Percentiles rank a stretch among this genome's conserved stretches.
phyloP scores from a whole-genome alignment of 176 grass and related monocot species.

The Musa acuminata region DNA sequence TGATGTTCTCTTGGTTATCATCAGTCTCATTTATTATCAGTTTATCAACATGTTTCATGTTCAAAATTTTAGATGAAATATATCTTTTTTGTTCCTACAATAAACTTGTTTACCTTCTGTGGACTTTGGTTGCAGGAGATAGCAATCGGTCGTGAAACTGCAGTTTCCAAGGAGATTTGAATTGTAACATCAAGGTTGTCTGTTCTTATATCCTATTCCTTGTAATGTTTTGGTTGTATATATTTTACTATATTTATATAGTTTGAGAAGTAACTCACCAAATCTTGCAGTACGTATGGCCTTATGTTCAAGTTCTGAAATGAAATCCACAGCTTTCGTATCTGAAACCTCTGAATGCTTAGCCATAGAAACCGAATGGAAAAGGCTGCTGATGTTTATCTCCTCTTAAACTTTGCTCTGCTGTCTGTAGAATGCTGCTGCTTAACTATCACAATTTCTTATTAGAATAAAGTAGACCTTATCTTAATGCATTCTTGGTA shows the following conservation, averaged over 20 bases:
- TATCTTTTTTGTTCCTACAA: not conserved
- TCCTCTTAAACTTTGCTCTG: too few relatives aligned
- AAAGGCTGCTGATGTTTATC: too few relatives aligned
- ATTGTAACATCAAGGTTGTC: not conserved
- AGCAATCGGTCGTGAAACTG: constrained; percentile 30
- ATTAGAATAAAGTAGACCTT: too few relatives aligned
- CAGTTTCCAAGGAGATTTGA: constrained; percentile 14
- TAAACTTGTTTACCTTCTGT: not conserved
- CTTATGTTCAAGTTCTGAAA: too few relatives aligned
- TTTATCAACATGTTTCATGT: not conserved
- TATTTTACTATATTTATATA: not conserved
- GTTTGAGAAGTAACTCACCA: not conserved
- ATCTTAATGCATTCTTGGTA: too few relatives aligned
- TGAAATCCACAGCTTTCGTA: too few relatives aligned
- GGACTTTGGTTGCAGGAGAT: constrained; percentile 41
- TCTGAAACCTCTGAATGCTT: too few relatives aligned
- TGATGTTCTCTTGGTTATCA: not conserved
- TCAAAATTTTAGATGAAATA: not conserved
- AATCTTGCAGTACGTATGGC: too few relatives aligned
- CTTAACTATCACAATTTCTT: too few relatives aligned
- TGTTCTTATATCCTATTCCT: not conserved
- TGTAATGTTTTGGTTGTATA: not conserved
- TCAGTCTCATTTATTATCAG: not conserved
- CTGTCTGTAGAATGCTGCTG: too few relatives aligned
- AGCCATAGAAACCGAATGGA: too few relatives aligned